A percentile compares a stretch with the other conserved stretches of the same genome.
These are phyloP conservation scores for Solanum aculeatissimum DNA, from an alignment of 305 asterid genomes.

Conservation along the genomic window DNA sequence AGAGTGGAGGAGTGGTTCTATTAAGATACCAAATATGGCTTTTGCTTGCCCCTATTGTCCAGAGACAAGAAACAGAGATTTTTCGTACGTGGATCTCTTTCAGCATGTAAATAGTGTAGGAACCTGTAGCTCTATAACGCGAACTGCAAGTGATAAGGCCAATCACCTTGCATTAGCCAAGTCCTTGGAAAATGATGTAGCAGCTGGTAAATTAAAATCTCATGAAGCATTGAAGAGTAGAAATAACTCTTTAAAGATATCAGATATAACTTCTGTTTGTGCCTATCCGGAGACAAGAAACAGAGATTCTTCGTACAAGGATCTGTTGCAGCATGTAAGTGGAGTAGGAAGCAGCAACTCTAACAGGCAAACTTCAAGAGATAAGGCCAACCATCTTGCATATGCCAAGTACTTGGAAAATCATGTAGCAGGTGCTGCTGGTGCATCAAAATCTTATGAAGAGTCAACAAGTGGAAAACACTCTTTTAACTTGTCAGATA, in stretches of 20 bases:
- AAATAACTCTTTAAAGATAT: conserved; percentile 15
- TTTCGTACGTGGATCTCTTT: conserved; percentile 37
- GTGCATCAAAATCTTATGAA: conserved; percentile 9
- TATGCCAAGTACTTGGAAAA: conserved; percentile 14
- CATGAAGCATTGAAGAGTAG: conserved; percentile 24
- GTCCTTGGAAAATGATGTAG: conserved; percentile 37
- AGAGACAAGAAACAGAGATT: conserved; percentile 47
- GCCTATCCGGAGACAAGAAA: conserved; percentile 51
- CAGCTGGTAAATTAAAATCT: conserved; percentile 9
- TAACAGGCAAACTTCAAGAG: conserved; percentile 6
- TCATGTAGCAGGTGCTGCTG: conserved; percentile 5
- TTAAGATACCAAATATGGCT: conserved; percentile 24
- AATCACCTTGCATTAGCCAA: conserved; percentile 60
- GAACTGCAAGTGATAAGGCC: conserved; percentile 48
- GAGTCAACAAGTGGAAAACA: conserved; percentile 44
- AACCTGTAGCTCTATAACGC: conserved; percentile 31
- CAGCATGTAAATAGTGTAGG: conserved; percentile 63
- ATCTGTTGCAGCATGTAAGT: conserved; percentile 18
- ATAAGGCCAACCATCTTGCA: conserved; percentile 20
- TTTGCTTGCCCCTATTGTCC: conserved; percentile 73
- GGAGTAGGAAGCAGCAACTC: conserved; percentile 16
- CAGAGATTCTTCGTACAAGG: conserved; percentile 20
- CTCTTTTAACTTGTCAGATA: conserved; percentile 38
- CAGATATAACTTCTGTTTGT: conserved; percentile 38
- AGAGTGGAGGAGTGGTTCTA: conserved; percentile 15